Base-by-base conservation (phyloP, 371 early-diverging fungal genomes). In the Vairimorpha ceranae region DNA sequence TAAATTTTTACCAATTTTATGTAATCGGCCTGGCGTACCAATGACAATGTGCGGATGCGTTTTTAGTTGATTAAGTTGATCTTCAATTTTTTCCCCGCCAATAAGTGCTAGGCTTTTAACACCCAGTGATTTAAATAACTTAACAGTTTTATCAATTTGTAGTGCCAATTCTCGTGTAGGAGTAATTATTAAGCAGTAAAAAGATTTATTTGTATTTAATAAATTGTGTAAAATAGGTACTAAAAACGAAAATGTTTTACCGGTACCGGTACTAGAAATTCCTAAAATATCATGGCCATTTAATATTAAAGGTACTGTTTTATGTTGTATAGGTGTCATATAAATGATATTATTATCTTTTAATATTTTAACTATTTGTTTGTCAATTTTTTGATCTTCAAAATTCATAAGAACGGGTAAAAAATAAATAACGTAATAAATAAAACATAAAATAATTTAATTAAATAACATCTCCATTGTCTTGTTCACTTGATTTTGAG, bases 241-340 rank as follows among this genome's bases (percentile, higher is more conserved):
- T 73, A 93, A 74, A 83, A 94, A 97, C 0, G 96, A 92, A 0
- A 96, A 92, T 0, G 95, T 95, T 80, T 97, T 96, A 58, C 97
- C 99, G 38, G 92, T 91, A 77, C 97, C 97, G 0, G 97, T 98
- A 43, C 93, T 87, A 4, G 96, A 95, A 91, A 95, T 92, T 70
- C 90, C 97, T 0, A 96, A 91, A 0, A 96, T 89, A 85, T 95
- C 96, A 19, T 88, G 83, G 25, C 92, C 92, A 27, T 92, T 90
- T 85, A 94, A 85, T 46, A 93, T 51, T 14, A 93, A 89, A 17
- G 92, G 93, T 67, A 97, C 93, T 8, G 91, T 89, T 65, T 92
- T 87, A 45, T 92, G 91, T 85, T 99, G 99, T 36, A 99, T 92
- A n/a, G 45, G 43, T 14, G 83, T 81, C 19, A 75, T 72, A 32